These are phyloP conservation scores for Encephalitozoon romaleae DNA, from an alignment of 371 early-diverging fungal genomes.

Conservation along the genomic window DNA sequence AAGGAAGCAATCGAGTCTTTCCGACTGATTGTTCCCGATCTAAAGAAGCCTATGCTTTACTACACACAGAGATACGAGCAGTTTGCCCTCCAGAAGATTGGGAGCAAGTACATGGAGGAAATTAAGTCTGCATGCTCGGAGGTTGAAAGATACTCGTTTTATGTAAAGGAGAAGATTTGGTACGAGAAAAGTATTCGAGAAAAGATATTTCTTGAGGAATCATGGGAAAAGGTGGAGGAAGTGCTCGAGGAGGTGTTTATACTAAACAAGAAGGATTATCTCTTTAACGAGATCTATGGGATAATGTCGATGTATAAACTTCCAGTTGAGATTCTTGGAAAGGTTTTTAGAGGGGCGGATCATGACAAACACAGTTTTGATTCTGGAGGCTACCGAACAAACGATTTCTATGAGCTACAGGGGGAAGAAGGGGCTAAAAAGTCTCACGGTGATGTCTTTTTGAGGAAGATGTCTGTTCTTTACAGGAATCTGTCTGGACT, in stretches of 20 bases:
- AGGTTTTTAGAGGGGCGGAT: not conserved
- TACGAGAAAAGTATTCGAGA: not conserved
- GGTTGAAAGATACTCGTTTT: not conserved
- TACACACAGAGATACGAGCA: slow-evolving; percentile 43
- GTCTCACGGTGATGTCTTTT: not conserved
- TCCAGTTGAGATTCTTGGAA: slow-evolving; percentile 18
- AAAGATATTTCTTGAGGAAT: slow-evolving; percentile 22
- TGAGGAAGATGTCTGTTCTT: not conserved
- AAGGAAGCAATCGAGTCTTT: slow-evolving; percentile 15
- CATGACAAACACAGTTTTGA: not conserved
- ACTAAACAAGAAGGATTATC: slow-evolving; percentile 10
- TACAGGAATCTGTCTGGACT: not conserved
- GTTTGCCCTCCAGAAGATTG: slow-evolving; percentile 18
- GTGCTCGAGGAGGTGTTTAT: slow-evolving; percentile 29
- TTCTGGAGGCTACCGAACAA: not conserved
- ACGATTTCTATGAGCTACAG: slow-evolving; percentile 3
- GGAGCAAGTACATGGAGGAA: slow-evolving; percentile 13
- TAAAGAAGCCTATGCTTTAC: slow-evolving; percentile 16
- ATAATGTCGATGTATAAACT: slow-evolving; percentile 16
- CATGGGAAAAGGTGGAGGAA: slow-evolving; percentile 1
- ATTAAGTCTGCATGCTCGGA: not conserved
- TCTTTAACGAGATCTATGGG: slow-evolving; percentile 12
- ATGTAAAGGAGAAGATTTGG: not conserved
- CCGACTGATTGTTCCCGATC: slow-evolving; percentile 16
- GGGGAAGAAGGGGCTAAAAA: not conserved